Conservation (phyloP, 2,329 filamentous ascomycete genomes). For the Dactylellina cionopaga region DNA sequence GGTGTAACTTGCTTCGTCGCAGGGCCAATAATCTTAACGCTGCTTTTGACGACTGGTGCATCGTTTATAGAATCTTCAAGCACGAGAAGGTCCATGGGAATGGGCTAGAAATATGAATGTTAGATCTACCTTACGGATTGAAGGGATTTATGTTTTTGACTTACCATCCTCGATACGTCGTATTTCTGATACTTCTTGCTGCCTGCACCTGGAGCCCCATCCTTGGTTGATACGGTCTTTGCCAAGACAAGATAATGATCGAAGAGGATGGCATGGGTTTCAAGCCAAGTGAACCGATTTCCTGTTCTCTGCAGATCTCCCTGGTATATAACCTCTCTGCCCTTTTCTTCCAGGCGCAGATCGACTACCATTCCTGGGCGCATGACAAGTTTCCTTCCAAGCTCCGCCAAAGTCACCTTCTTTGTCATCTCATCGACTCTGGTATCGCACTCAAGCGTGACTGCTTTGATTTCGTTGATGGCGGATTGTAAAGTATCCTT, state of each 20-base stretch:
- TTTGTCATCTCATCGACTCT: slow-evolving; percentile 92
- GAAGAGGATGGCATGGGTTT: slow-evolving; percentile 91
- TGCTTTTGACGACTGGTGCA: slow-evolving; percentile 83
- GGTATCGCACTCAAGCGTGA: slow-evolving; percentile 88
- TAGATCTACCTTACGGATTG: background rate
- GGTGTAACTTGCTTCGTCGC: slow-evolving; percentile 62
- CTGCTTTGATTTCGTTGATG: slow-evolving; percentile 88
- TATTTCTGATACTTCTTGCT: slow-evolving; percentile 72
- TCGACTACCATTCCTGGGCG: slow-evolving; percentile 88
- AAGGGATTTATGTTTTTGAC: slow-evolving; percentile 54
- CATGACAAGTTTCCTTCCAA: slow-evolving; percentile 83
- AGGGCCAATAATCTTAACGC: slow-evolving; percentile 64
- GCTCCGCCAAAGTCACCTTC: slow-evolving; percentile 86
- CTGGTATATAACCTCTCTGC: slow-evolving; percentile 85
- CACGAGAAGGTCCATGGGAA: slow-evolving; percentile 94
- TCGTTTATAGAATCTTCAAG: slow-evolving; percentile 87
- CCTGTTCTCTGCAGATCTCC: slow-evolving; percentile 91
- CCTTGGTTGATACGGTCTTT: slow-evolving; percentile 76
- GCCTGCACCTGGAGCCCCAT: slow-evolving; percentile 76
- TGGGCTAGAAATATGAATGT: slow-evolving; percentile 67
- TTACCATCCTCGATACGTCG: slow-evolving; percentile 88
- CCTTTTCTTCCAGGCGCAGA: slow-evolving; percentile 92
- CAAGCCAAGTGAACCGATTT: slow-evolving; percentile 90
- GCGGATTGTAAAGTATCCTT: slow-evolving; percentile 84
- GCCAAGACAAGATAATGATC: slow-evolving; percentile 96